A percentile compares a stretch with the other conserved stretches of the same genome.
These are phyloP conservation scores for Hypocreales sp. DNA, from an alignment of 2,329 filamentous ascomycete species.

Conservation along the genomic window DNA sequence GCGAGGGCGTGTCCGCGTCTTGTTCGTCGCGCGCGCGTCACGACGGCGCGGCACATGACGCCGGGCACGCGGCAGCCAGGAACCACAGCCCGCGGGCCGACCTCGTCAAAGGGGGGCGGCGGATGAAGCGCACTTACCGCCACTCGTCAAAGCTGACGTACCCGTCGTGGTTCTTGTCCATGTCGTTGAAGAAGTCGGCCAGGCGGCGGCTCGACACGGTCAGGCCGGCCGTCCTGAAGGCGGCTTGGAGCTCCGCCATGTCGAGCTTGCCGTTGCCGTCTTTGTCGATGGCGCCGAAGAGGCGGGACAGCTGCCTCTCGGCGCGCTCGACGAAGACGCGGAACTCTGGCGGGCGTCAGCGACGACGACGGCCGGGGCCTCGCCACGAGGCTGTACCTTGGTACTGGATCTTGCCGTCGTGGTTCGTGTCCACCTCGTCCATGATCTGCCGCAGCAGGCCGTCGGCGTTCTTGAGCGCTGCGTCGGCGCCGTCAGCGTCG, in stretches of 20 bases:
- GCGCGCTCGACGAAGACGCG: conserved; percentile 74
- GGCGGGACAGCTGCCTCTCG: conserved; percentile 63
- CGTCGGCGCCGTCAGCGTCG: conserved; percentile 9
- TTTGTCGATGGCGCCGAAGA: conserved; percentile 78
- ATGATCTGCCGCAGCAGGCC: conserved; percentile 69
- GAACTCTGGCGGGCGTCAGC: conserved; percentile 49
- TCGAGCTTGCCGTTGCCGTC: conserved; percentile 78
- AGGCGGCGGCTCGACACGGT: conserved; percentile 63
- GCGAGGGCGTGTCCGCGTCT: too few species aligned
- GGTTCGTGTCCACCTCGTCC: conserved; percentile 67
- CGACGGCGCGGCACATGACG: background rate
- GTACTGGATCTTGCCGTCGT: conserved; percentile 82
- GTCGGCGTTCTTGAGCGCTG: conserved; percentile 79
- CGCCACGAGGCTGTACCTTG: conserved; percentile 42
- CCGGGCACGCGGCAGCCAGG: conserved; percentile 1
- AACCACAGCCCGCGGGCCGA: too few species aligned
- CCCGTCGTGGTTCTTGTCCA: conserved; percentile 81
- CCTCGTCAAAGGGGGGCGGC: too few species aligned
- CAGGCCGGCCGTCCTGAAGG: conserved; percentile 66
- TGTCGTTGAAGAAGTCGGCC: conserved; percentile 73
- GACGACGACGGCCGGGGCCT: background rate
- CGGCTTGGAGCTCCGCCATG: conserved; percentile 64
- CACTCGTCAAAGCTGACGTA: conserved; percentile 87
- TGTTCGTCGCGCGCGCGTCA: background rate
- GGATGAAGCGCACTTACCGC: too few species aligned